Conservation (phyloP, 2,329 filamentous ascomycete species). For the Basipetospora chlamydospora region DNA sequence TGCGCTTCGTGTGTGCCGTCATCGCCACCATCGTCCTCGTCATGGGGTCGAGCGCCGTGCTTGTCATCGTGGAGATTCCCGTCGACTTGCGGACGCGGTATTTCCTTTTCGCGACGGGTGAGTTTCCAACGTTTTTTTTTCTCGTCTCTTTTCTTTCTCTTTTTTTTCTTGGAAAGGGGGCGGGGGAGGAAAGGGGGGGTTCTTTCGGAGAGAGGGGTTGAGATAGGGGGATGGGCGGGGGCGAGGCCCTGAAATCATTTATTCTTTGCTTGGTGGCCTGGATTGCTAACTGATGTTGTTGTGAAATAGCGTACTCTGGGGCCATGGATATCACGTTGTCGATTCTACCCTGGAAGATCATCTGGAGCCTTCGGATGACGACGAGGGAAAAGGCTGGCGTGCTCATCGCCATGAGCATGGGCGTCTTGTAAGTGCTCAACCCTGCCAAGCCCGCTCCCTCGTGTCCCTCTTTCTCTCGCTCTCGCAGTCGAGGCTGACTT, state of each 20-base stretch:
- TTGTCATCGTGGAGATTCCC: constrained; percentile 11
- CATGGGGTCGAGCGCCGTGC: constrained; percentile 10
- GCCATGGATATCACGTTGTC: constrained; percentile 24
- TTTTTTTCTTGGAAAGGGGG: constrained; percentile 7
- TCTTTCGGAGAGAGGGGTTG: constrained; percentile 8
- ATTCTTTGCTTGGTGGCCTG: no score
- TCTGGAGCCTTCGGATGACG: constrained; percentile 23
- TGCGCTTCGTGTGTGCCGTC: constrained; percentile 15
- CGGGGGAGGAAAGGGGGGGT: constrained; percentile 9
- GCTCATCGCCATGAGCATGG: constrained; percentile 25
- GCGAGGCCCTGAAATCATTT: no score
- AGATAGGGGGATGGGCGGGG: no score
- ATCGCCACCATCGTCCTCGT: constrained; percentile 18
- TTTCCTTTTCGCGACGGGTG: constrained; percentile 9
- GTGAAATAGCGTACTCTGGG: constrained; percentile 19
- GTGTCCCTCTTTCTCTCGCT: no score
- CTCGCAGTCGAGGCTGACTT: no score
- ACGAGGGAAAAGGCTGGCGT: constrained; percentile 24
- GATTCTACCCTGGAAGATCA: constrained; percentile 23
- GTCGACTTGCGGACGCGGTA: constrained; percentile 7
- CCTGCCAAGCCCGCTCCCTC: no score
- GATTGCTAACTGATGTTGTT: no score
- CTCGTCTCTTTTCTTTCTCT: constrained; percentile 7
- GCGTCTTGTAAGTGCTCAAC: constrained; percentile 19
- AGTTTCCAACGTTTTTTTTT: not conserved